Base-by-base conservation (phyloP, 2,329 filamentous ascomycete genomes). In the Phyllachora maydis region DNA sequence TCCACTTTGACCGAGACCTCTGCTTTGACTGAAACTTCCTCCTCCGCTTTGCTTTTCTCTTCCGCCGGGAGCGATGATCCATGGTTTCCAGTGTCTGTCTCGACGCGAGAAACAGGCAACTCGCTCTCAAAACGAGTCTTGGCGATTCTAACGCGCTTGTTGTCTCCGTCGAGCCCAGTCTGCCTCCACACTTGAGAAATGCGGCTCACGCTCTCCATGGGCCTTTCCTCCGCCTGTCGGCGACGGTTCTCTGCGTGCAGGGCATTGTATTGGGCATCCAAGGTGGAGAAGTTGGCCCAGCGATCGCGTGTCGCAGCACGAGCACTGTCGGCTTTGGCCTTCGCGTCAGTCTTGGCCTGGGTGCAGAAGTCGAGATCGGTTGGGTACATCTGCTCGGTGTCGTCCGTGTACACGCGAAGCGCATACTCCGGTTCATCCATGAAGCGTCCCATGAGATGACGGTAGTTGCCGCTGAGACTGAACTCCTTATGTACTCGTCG, bases 401-500 rank as follows among this genome's bases (percentile, higher is more conserved):
- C 67, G 14, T 69, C 60, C 4, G 42, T 40, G 41, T 93, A 95
- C 4, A 56, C 49, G 38, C 63, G 70, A 8, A 92, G 63, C 28
- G 78, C 65, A 27, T 70, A 73, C 8, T 58, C 63, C 6, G 78
- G 64, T 6, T 56, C 47, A 3, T 65, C 61, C 23, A 70, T 54
- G 38, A 82, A 78, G 12, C 62, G 61, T 16, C 77, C 70, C 35
- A 95, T 62, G 14, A 92, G 42, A 46, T 85, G 88, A 31, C 88
- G 68, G 47, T 98, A 98, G 14, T 74, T 67, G 3, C 88, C 90
- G 23, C 75, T 78, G 2, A 98, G 57, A 43, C 78, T 91, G 40
- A 88, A 74, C 37, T 95, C 88, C 40, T 74, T 75, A 50, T 83
- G 81, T 24, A 64, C 63, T 11, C 85, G 67, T 8, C 78, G 70